phyloP scores from a whole-genome alignment of 1,284 basidiomycete genomes.

The Melampsora americana region DNA sequence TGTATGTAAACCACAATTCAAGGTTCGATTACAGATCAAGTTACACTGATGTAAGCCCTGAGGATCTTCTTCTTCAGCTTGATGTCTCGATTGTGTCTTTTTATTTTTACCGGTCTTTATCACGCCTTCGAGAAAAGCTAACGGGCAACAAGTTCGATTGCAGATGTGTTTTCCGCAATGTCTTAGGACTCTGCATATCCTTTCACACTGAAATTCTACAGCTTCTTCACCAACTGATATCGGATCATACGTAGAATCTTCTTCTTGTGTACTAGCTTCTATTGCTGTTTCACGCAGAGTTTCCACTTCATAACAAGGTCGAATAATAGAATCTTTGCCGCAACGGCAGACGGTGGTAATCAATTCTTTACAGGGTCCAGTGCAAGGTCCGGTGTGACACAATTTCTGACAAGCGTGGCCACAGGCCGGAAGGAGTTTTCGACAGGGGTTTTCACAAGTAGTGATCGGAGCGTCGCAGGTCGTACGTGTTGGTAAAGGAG shows the following conservation, averaged over 20 bases:
- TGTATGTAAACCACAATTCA: slow-evolving; percentile 33
- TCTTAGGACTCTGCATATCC: slow-evolving; percentile 25
- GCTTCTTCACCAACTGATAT: slow-evolving; percentile 6
- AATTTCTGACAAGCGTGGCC: slow-evolving; percentile 27
- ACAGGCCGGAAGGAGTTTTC: slow-evolving; percentile 16
- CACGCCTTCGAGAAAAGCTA: slow-evolving; percentile 35
- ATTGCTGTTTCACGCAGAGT: slow-evolving; percentile 7
- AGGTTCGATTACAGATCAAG: slow-evolving; percentile 28
- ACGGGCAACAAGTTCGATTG: slow-evolving; percentile 36
- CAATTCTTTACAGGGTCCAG: slow-evolving; percentile 21
- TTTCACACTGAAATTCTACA: slow-evolving; percentile 32
- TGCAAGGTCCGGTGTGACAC: slow-evolving; percentile 24
- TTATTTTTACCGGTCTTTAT: slow-evolving; percentile 18
- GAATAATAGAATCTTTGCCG: slow-evolving; percentile 30
- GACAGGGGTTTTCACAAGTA: slow-evolving; percentile 25
- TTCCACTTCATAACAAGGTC: slow-evolving; percentile 33
- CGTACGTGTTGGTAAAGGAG: background rate
- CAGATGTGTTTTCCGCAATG: slow-evolving; percentile 39
- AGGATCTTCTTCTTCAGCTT: slow-evolving; percentile 34
- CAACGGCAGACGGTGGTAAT: slow-evolving; percentile 34
- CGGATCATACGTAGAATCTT: background rate
- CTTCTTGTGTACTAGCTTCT: background rate
- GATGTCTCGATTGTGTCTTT: slow-evolving; percentile 17
- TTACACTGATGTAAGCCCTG: slow-evolving; percentile 36
- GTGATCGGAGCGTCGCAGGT: slow-evolving; percentile 30